Evolutionary conservation across 192 early-diverging fungal species (phyloP).

Genomic region (Coemansia sp.): DNA sequence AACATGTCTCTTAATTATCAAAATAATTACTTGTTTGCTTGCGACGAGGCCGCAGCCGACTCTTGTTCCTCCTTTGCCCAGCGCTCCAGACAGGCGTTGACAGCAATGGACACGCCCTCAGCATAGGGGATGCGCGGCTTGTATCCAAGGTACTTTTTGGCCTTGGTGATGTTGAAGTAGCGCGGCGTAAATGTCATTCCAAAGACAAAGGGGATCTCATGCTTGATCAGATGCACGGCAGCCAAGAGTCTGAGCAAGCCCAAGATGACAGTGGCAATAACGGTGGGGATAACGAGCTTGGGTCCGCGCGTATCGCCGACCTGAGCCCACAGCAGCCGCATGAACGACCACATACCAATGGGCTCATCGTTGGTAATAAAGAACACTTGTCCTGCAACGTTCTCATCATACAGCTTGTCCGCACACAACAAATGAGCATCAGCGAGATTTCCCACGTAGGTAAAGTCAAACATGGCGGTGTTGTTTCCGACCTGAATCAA

Average conservation of each 20-base stretch:
- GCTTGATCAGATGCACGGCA: conserved; percentile 62
- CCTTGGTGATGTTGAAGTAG: conserved; percentile 90
- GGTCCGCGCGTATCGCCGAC: conserved; percentile 62
- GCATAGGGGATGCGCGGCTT: conserved; percentile 58
- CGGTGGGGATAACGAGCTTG: conserved; percentile 63
- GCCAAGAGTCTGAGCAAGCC: conserved; percentile 64
- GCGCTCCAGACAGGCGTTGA: conserved; percentile 47
- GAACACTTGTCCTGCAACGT: conserved; percentile 68
- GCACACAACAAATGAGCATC: conserved; percentile 89
- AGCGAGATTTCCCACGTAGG: conserved; percentile 94
- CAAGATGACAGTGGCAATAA: conserved; percentile 69
- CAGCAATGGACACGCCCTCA: conserved; percentile 60
- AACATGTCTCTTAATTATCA: too few species aligned
- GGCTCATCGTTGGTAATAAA: conserved; percentile 93
- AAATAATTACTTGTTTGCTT: background rate
- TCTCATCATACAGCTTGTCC: conserved; percentile 68
- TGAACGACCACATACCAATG: conserved; percentile 89
- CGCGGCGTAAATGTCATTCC: conserved; percentile 78
- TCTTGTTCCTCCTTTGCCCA: conserved; percentile 43
- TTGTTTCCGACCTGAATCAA: conserved; percentile 86
- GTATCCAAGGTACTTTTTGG: conserved; percentile 72
- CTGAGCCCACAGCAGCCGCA: conserved; percentile 69
- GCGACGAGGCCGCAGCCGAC: background rate
- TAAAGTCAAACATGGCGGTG: conserved; percentile 83
- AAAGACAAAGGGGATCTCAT: conserved; percentile 81